Evolutionary conservation across 257 asterid species (phyloP).

Genomic region (Solanum infundibuliforme): DNA sequence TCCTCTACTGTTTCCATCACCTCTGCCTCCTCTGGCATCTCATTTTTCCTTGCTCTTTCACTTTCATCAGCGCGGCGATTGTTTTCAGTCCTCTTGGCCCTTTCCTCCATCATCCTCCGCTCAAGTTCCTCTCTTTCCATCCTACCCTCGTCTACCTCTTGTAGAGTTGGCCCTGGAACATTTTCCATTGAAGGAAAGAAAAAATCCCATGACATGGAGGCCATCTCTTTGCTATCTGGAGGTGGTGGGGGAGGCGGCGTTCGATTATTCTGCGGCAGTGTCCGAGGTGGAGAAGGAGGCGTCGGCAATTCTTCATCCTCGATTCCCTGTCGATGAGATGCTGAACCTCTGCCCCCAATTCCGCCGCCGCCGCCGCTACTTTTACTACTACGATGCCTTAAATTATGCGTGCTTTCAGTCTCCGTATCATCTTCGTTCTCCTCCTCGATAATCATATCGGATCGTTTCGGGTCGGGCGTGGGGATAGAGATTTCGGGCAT

Average conservation of each 20-base stretch:
- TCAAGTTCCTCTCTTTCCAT: slow-evolving; percentile 47
- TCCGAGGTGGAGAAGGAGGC: slow-evolving; percentile 13
- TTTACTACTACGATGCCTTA: slow-evolving; percentile 45
- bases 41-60: slow-evolving; percentile 21
- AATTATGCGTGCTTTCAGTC: slow-evolving; percentile 33
- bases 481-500: slow-evolving; percentile 72
- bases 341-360: slow-evolving; percentile 18
- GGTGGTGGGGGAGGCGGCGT: slow-evolving; percentile 29
- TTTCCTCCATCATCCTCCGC: slow-evolving; percentile 42
- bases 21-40: slow-evolving; percentile 30
- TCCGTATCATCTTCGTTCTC: slow-evolving; percentile 60
- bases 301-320: slow-evolving; percentile 46
- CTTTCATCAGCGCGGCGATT: slow-evolving; percentile 8
- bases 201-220: slow-evolving; percentile 46
- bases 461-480: slow-evolving; percentile 23
- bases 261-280: slow-evolving; percentile 2
- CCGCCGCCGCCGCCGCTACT: slow-evolving; percentile 27
- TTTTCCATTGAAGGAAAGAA: slow-evolving; percentile 45
- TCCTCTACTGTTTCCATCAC: slow-evolving; percentile 35
- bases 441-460: slow-evolving; percentile 65
- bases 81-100: slow-evolving; percentile 34
- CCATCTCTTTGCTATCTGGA: slow-evolving; percentile 21
- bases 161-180: slow-evolving; percentile 53
- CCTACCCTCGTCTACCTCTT: slow-evolving; percentile 49
- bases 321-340: neutral